These are phyloP conservation scores for Metrosideros polymorpha DNA, from an alignment of 441 rosid genomes.

Conservation along the genomic window DNA sequence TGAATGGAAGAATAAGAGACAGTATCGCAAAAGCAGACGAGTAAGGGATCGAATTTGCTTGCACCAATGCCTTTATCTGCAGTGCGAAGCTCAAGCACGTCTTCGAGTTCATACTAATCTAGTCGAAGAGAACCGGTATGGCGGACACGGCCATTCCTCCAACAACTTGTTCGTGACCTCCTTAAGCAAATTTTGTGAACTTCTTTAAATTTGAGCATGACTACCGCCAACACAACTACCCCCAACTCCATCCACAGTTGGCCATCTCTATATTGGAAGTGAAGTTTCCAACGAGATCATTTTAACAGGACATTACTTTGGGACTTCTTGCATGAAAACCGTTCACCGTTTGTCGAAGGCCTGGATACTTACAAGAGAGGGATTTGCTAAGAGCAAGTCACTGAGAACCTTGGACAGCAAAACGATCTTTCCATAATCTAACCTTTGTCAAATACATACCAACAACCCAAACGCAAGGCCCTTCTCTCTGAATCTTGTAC, in stretches of 20 bases:
- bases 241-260: neutral
- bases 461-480: neutral
- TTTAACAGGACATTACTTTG: neutral
- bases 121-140: neutral
- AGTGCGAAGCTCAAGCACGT: slow-evolving; percentile 22
- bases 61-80: slow-evolving; percentile 33
- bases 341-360: neutral
- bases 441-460: neutral
- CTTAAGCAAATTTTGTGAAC: neutral
- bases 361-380: neutral
- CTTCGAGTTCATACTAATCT: neutral
- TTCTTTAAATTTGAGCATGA: neutral
- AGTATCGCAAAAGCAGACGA: slow-evolving; percentile 47
- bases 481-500: neutral
- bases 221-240: neutral
- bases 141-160: neutral
- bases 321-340: neutral
- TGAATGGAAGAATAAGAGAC: slow-evolving; percentile 45
- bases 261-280: neutral
- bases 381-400: neutral
- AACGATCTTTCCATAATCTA: neutral
- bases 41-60: slow-evolving; percentile 30
- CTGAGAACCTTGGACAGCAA: neutral
- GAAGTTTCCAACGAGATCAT: neutral
- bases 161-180: neutral